phyloP scores from a whole-genome alignment of 768 basidiomycete genomes.

The Rhizopogon vinicolor region DNA sequence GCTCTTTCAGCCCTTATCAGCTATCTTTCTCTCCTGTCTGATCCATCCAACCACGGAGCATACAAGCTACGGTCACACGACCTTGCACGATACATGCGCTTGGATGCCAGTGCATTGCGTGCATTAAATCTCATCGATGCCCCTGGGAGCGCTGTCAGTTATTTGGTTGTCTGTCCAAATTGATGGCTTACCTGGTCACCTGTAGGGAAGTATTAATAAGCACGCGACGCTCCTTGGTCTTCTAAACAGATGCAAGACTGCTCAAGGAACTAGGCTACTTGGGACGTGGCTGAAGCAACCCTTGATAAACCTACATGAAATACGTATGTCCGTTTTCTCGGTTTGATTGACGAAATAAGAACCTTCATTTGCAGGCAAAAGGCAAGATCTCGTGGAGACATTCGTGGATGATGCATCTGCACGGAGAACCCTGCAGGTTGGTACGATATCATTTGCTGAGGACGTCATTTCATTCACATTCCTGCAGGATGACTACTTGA shows the following conservation, averaged over 20 bases:
- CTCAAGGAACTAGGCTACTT: conserved; percentile 85
- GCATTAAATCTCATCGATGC: conserved; percentile 84
- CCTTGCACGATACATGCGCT: conserved; percentile 89
- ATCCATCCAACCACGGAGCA: conserved; percentile 72
- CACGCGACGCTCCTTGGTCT: conserved; percentile 87
- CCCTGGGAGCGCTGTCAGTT: conserved; percentile 31
- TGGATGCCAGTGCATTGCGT: conserved; percentile 91
- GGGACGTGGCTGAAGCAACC: conserved; percentile 96
- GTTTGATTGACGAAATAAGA: neutral
- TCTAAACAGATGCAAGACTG: conserved; percentile 93
- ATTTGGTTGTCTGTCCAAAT: neutral
- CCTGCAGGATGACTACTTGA: conserved; percentile 77
- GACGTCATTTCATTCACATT: conserved; percentile 3
- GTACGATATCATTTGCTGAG: conserved; percentile 3
- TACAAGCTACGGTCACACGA: conserved; percentile 86
- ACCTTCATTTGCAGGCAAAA: conserved; percentile 48
- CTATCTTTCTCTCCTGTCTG: conserved; percentile 77
- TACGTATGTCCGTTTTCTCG: conserved; percentile 44
- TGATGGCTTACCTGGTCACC: conserved; percentile 1
- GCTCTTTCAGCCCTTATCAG: conserved; percentile 77
- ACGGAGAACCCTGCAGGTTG: conserved; percentile 69
- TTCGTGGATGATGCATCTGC: conserved; percentile 77
- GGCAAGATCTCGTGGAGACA: conserved; percentile 84
- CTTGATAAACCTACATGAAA: conserved; percentile 89
- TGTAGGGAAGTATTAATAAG: conserved; percentile 58